Percentiles rank a stretch among this genome's conserved stretches.
Conservation (phyloP, 257 asterid species). For the Solanum etuberosum region DNA sequence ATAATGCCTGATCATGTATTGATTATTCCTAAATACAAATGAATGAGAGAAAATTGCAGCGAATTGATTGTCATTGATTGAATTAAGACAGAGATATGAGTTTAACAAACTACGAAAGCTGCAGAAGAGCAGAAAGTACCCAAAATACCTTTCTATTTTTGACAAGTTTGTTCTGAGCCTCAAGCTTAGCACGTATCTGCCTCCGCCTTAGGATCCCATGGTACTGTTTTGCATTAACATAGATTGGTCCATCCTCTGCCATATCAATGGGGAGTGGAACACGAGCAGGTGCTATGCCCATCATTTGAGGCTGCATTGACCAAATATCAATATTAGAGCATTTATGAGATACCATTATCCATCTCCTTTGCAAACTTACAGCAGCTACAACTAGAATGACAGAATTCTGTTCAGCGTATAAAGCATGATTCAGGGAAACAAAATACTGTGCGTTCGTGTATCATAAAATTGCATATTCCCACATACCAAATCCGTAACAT, state of each 20-base stretch:
- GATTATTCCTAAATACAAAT: neutral
- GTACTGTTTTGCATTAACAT: slow-evolving; percentile 90
- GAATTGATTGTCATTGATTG: neutral
- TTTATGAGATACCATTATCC: neutral
- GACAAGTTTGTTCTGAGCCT: slow-evolving; percentile 83
- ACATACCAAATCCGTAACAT: neutral
- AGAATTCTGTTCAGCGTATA: neutral
- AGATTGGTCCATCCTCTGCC: slow-evolving; percentile 86
- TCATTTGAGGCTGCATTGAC: slow-evolving; percentile 54
- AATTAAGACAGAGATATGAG: neutral
- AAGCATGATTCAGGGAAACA: neutral
- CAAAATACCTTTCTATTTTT: slow-evolving; percentile 69
- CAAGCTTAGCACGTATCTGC: slow-evolving; percentile 87
- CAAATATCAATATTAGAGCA: neutral
- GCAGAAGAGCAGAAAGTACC: neutral
- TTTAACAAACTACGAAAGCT: neutral
- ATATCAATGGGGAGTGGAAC: slow-evolving; percentile 74
- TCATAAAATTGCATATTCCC: neutral
- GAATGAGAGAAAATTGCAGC: neutral
- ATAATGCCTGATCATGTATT: neutral
- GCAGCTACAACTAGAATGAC: neutral
- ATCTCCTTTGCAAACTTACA: neutral
- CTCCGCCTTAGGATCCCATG: slow-evolving; percentile 85
- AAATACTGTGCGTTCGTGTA: neutral
- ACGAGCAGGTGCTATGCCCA: slow-evolving; percentile 48